Base-by-base conservation (phyloP, 495 filamentous ascomycete genomes). In the Hyaloscypha finlandica region DNA sequence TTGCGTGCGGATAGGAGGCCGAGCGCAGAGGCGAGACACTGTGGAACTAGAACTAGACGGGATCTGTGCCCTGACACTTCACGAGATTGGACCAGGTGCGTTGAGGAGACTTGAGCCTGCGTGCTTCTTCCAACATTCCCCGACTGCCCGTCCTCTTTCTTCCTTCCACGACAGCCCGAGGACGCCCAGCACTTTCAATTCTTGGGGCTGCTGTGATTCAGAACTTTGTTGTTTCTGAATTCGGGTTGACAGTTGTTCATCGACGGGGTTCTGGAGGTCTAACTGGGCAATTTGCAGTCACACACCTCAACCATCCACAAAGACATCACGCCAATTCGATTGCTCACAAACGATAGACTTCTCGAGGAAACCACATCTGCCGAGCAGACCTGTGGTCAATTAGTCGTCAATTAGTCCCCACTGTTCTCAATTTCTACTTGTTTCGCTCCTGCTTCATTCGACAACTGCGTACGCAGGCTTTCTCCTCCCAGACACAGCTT, bases 171-270 rank as follows among this genome's bases (percentile, higher is more conserved):
- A 48, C 16, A 48, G 16, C 42, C n/a, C 37, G 60, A 51, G 39
- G 20, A 51, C 60, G 35, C 4, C 42, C 35, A 29, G 32, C 19
- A 20, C 59, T 64, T 64, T 64, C 61, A 64, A 37, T 54, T 64
- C 61, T 25, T 64, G 16, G 30, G 52, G 30, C 12, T 32, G 32
- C 19, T 25, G 25, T 25, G 2, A 25, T 55, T 29, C 61, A 64
- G 61, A 48, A 64, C 48, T 64, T 64, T 33, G 33, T 56, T 64
- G 61, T 64, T 64, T n/a, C 48, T 64, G 61, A 25, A 64, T 64
- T 64, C 31, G 14, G 48, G 51, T 16, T 37, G 25, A 56, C 31
- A 33, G 19, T 35, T 9, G 59, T 6, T 14, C 20, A 16, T 45
- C 19, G 35, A 61, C 11, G 20, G 59, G 16, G 42, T 48, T 48